A percentile compares a stretch with the other conserved stretches of the same genome.
Evolutionary conservation across 306 rosid genomes (phyloP).

Genomic region (Rosa chinensis): DNA sequence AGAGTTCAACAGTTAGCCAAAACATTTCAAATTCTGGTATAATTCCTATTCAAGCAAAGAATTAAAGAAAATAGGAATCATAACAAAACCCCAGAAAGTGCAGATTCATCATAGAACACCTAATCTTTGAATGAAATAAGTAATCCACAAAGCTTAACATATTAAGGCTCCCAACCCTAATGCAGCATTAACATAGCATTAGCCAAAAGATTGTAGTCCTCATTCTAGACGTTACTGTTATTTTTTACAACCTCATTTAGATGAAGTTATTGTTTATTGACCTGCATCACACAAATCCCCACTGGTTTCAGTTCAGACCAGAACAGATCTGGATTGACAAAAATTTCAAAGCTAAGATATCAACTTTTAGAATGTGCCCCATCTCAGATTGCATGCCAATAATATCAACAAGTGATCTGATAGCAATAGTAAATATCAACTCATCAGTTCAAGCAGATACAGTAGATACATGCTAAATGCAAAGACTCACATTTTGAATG

Average conservation of each 20-base stretch:
- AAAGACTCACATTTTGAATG: neutral
- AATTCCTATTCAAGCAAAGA: neutral
- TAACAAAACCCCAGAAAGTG: neutral
- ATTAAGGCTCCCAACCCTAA: neutral
- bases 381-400: neutral
- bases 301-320: neutral
- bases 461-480: neutral
- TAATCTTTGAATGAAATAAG: neutral
- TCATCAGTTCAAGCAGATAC: neutral
- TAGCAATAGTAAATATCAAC: neutral
- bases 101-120: neutral
- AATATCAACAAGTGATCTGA: neutral
- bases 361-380: neutral
- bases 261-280: neutral
- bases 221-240: neutral
- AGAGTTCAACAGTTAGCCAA: slow-evolving; percentile 2
- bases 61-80: neutral
- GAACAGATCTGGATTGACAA: neutral
- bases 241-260: neutral
- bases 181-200: neutral
- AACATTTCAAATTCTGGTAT: neutral
- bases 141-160: neutral
- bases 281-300: neutral
- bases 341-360: neutral
- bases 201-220: neutral